A percentile compares a stretch with the other conserved stretches of the same genome.
Conservation (phyloP, 1,139 yeast species). For the Geotrichum siamense region DNA sequence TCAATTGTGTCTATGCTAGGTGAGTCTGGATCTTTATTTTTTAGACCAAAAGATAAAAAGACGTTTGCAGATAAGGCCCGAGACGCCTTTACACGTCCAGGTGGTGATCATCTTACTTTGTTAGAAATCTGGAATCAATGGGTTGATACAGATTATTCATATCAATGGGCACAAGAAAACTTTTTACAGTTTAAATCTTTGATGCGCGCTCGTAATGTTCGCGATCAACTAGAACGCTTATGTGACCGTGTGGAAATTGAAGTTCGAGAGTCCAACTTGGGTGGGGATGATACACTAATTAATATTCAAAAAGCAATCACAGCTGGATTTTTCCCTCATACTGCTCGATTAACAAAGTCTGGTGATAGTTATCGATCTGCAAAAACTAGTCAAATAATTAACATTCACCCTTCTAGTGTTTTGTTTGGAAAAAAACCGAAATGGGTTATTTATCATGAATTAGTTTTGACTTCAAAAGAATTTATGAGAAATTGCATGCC, state of each 20-base stretch:
- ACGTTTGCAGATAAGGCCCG: constrained; percentile 60
- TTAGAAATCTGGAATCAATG: constrained; percentile 72
- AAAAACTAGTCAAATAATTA: constrained; percentile 57
- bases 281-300: constrained; percentile 20
- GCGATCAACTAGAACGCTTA: constrained; percentile 59
- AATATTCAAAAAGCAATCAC: constrained; percentile 61
- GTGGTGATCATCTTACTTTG: constrained; percentile 75
- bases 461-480: constrained; percentile 81
- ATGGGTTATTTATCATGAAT: constrained; percentile 69
- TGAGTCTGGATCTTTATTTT: constrained; percentile 67
- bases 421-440: constrained; percentile 56
- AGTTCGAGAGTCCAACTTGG: constrained; percentile 26
- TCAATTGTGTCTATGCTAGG: constrained; percentile 77
- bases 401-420: constrained; percentile 77
- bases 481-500: constrained; percentile 83
- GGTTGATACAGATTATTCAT: constrained; percentile 62
- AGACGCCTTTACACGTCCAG: constrained; percentile 47
- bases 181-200: constrained; percentile 71
- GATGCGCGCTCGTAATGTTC: constrained; percentile 60
- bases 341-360: constrained; percentile 59
- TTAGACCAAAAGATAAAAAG: constrained; percentile 63
- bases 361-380: constrained; percentile 67
- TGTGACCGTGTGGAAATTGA: constrained; percentile 54
- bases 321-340: constrained; percentile 77
- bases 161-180: constrained; percentile 83